Percentiles rank a stretch among this genome's conserved stretches.
Evolutionary conservation across 352 stramenopile species (phyloP).

Genomic region (Plasmopara muralis): DNA sequence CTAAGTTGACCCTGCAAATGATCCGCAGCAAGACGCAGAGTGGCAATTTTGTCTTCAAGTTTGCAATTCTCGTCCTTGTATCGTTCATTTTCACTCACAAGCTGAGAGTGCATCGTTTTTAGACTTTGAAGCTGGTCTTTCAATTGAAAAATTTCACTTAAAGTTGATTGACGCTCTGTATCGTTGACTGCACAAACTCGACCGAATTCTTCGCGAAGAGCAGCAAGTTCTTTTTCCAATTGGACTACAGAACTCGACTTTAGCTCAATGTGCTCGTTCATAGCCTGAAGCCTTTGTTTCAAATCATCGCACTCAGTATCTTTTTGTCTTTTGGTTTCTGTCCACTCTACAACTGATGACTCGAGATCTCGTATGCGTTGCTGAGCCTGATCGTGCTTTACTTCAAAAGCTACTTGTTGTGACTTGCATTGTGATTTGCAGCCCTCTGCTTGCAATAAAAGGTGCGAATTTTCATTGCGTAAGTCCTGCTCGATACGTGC

Average conservation of each 20-base stretch:
- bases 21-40: constrained; percentile 28
- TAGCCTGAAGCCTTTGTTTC: constrained; percentile 43
- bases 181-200: constrained; percentile 30
- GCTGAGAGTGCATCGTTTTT: constrained; percentile 36
- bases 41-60: constrained; percentile 25
- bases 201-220: constrained; percentile 40
- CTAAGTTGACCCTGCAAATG: constrained; percentile 36
- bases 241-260: constrained; percentile 32
- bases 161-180: constrained; percentile 25
- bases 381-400: constrained; percentile 24
- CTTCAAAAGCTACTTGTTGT: constrained; percentile 29
- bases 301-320: constrained; percentile 41
- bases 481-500: constrained; percentile 56
- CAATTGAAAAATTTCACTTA: constrained; percentile 43
- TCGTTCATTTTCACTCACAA: constrained; percentile 36
- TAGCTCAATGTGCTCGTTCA: constrained; percentile 33
- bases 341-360: constrained; percentile 29
- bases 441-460: constrained; percentile 47
- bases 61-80: constrained; percentile 32
- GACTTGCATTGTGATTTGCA: constrained; percentile 33
- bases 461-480: constrained; percentile 56
- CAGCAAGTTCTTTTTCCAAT: constrained; percentile 38
- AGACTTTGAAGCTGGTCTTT: constrained; percentile 44
- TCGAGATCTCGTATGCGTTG: constrained; percentile 39
- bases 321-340: constrained; percentile 25